These are phyloP conservation scores for Exserohilum rostratum DNA, from an alignment of 2,329 filamentous ascomycete species.

Conservation along the genomic window DNA sequence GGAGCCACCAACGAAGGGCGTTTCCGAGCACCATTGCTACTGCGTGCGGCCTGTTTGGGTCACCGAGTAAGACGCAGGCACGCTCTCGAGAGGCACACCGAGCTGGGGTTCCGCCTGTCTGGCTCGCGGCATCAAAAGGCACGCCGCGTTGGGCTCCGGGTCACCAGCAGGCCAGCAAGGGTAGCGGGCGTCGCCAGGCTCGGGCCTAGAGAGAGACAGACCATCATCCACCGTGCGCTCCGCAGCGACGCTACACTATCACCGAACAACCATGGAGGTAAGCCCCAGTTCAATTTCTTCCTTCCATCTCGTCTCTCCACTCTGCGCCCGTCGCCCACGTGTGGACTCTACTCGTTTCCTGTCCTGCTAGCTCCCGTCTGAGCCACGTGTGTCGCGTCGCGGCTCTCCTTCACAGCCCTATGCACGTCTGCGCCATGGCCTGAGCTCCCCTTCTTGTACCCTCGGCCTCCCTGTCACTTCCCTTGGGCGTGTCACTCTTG, in stretches of 20 bases:
- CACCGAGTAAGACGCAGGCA: not conserved
- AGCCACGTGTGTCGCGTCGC: conserved; percentile 14
- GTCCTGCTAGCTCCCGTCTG: conserved; percentile 1
- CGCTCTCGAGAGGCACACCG: not conserved
- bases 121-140: not conserved
- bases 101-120: not conserved
- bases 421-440: conserved; percentile 30
- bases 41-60: conserved; percentile 6
- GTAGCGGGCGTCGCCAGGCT: conserved; percentile 13
- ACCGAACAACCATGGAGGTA: conserved; percentile 42
- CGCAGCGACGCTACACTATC: conserved; percentile 31
- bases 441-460: conserved; percentile 29
- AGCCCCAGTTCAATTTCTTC: conserved; percentile 29
- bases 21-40: not conserved
- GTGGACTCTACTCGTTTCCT: conserved; percentile 12
- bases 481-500: conserved; percentile 43
- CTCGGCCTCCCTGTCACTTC: conserved; percentile 22
- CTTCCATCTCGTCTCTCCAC: not conserved
- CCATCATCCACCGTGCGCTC: conserved; percentile 37
- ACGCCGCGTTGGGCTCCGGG: conserved; percentile 7
- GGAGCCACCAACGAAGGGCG: conserved; percentile 4
- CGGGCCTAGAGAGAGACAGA: conserved; percentile 30
- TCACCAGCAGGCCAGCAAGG: conserved; percentile 4
- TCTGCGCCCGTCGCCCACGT: conserved; percentile 13
- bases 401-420: conserved; percentile 35